Evolutionary conservation across 176 grass and related monocot genomes (phyloP), one percentile per base, ranked within the genome.

Genomic region (Olyra latifolia): DNA sequence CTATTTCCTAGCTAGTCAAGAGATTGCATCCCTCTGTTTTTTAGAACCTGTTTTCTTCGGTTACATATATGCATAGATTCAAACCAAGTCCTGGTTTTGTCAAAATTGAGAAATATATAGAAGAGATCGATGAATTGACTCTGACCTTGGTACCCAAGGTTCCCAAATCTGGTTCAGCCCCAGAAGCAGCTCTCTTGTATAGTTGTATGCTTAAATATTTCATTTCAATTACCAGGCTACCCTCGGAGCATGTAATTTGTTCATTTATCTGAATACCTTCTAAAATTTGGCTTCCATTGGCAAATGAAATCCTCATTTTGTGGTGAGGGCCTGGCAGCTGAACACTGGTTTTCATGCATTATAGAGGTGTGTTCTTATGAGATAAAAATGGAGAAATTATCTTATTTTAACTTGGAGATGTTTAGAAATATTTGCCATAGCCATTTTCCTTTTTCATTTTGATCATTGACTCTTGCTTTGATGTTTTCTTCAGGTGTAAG

Each of bases 401-500:
- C 61, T 32, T 53, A 38, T 40, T 75, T 62, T 46, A 45, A 62
- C 54, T 72, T 72, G 54, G 45, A 81, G 35, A 70, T 71, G 52
- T 20, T 61, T 47, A 10, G 28, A 22, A 24, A 73, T 8, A 19
- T 24, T 73, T 69, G 50, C 20, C 42, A 12, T 76, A n/a, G 4
- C 58, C 16, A 28, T 80, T 2, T 81, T 69, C 20, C 19, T 74
- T 80, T 60, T 22, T 74, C 20, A 66, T 32, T 72, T 52, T 40
- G 50, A 61, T 69, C 20, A 16, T 69, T 80, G 63, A 89, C 28
- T 76, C 77, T 19, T 16, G 3, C 29, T 66, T 59, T 46, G 60
- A 19, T 81, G 57, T 41, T 77, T 27, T 43, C 29, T 85, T 48
- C 66, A 89, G 87, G 72, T 76, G 8, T 17, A 35, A 50, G 62